A percentile compares a stretch with the other conserved stretches of the same genome.
Evolutionary conservation across 805 yeast species (phyloP).

Genomic region (Candida cerambycidarum): DNA sequence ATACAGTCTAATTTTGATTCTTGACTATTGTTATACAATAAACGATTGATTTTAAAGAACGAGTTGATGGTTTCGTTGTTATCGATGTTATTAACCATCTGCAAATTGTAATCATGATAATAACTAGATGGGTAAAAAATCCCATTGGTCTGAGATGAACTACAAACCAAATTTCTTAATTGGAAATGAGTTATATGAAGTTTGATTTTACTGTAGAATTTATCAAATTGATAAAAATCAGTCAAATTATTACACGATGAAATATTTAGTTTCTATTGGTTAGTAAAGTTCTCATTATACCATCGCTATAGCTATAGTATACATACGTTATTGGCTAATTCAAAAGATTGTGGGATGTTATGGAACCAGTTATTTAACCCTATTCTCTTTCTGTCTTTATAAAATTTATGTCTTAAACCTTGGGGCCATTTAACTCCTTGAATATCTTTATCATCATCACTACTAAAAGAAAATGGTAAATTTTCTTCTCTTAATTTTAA

Average conservation of each 20-base stretch:
- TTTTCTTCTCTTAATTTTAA: slow-evolving; percentile 36
- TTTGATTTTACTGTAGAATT: slow-evolving; percentile 43
- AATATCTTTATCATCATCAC: slow-evolving; percentile 19
- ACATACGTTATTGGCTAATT: slow-evolving; percentile 35
- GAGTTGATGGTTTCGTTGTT: slow-evolving; percentile 28
- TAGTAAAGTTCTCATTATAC: slow-evolving; percentile 17
- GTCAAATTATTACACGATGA: slow-evolving; percentile 22
- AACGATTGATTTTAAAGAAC: slow-evolving; percentile 36
- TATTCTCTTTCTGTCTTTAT: slow-evolving; percentile 32
- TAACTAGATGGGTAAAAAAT: slow-evolving; percentile 41
- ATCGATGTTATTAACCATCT: slow-evolving; percentile 24
- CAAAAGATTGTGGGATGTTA: slow-evolving; percentile 35
- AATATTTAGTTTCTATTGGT: slow-evolving; percentile 22
- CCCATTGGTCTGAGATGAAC: slow-evolving; percentile 31
- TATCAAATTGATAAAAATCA: slow-evolving; percentile 38
- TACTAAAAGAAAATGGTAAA: slow-evolving; percentile 27
- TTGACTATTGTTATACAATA: slow-evolving; percentile 27
- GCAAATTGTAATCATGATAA: slow-evolving; percentile 28
- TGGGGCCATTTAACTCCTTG: slow-evolving; percentile 41
- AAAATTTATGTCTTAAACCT: slow-evolving; percentile 31
- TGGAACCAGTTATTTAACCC: slow-evolving; percentile 39
- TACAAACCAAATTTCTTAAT: slow-evolving; percentile 49
- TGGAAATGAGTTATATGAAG: slow-evolving; percentile 59
- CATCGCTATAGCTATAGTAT: neutral
- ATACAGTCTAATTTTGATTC: slow-evolving; percentile 37